Evolutionary conservation across 345 rosid species (phyloP).

Genomic region (Dimocarpus longan): DNA sequence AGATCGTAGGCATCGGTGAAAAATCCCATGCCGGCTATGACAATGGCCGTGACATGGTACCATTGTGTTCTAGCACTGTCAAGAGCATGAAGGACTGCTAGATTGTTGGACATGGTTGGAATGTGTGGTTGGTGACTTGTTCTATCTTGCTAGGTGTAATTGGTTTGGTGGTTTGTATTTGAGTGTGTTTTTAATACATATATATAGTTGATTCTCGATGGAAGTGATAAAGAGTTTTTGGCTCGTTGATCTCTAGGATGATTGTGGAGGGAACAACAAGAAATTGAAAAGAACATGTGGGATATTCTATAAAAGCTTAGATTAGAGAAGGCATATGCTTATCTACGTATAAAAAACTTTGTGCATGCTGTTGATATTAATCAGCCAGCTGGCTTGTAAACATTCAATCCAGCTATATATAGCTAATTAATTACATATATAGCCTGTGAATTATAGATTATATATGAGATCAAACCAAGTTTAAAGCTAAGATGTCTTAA

Average conservation of each 20-base stretch:
- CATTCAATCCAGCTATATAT: neutral
- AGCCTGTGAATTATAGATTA: no score
- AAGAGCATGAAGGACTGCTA: constrained; percentile 63
- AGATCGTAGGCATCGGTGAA: constrained; percentile 85
- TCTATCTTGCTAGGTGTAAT: neutral
- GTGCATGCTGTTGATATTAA: constrained; percentile 2
- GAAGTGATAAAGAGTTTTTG: neutral
- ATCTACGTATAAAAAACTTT: neutral
- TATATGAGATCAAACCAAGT: no score
- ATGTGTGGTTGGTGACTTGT: neutral
- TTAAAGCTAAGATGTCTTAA: no score
- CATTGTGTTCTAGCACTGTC: constrained; percentile 61
- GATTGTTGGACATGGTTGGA: constrained; percentile 22
- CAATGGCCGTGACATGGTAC: constrained; percentile 64
- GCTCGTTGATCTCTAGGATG: constrained; percentile 22
- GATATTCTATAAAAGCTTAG: constrained; percentile 21
- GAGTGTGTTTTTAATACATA: neutral
- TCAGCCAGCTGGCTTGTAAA: neutral
- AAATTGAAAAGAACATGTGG: constrained; percentile 5
- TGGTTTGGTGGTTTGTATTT: neutral
- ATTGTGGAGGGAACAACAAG: constrained; percentile 28
- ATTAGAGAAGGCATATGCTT: constrained; percentile 10
- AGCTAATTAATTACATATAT: no score
- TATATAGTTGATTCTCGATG: constrained; percentile 9
- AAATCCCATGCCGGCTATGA: constrained; percentile 81